Evolutionary conservation across 257 asterid genomes (phyloP), one percentile per base, ranked within the genome.

Genomic region (Plantago major): DNA sequence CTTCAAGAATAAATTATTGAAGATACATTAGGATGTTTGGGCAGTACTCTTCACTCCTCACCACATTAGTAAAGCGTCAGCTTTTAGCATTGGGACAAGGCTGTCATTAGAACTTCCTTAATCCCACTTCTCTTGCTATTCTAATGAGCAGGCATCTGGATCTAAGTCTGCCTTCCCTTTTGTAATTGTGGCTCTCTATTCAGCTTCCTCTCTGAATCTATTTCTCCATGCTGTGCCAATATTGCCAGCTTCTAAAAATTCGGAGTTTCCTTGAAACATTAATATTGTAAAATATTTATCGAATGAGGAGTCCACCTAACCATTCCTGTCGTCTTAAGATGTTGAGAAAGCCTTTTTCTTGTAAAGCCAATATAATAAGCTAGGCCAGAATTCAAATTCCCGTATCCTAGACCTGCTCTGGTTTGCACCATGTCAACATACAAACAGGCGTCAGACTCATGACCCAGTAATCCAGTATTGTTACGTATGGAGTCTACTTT

Each of bases 241-340:
- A 22, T 22, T 22, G 26, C 26, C 26, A 22, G 26, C 26, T 22
- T 22, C 2, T 28, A 50, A 28, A 63, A 64, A 62, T 70, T 63
- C 67, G 42, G 62, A 42, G 46, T 56, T 60, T 64, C 56, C 43
- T 40, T 43, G 13, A 37, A 48, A 38, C 16, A 16, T 46, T 51
- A 43, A 47, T 71, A 26, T 62, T 61, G 40, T 11, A 38, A 63
- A 46, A 52, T 60, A 55, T 67, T 71, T 69, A 46, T 68, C 33
- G 19, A 54, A 38, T 22, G 12, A 45, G 46, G 15, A 17, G 56
- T 60, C 49, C 74, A 58, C 28, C 42, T 14, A 15, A 62, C 40
- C 64, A 59, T 68, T 40, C 51, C 12, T 10, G 58, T 46, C 14
- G 38, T 57, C 44, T 48, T 59, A 67, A 44, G 68, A 68, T 60